Evolutionary conservation across 768 basidiomycete genomes (phyloP).

Genomic region (Leccinum barrowsii): DNA sequence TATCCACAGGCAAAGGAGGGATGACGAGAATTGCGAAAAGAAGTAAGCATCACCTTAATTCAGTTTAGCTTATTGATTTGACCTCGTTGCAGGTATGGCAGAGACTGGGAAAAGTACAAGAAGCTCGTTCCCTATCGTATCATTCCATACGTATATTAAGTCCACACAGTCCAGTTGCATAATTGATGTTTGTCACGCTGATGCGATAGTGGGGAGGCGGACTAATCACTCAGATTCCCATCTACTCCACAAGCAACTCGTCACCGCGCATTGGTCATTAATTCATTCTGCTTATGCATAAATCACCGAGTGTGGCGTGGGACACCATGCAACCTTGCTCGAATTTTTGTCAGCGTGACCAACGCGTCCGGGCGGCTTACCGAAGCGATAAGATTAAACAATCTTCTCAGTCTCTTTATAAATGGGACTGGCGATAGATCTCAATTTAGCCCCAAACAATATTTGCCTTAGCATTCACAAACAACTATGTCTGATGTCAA

Average conservation of each 20-base stretch:
- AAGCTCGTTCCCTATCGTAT: constrained; percentile 82
- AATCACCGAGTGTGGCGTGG: neutral
- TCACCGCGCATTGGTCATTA: neutral
- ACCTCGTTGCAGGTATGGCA: constrained; percentile 63
- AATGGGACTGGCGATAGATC: neutral
- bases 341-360: neutral
- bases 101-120: constrained; percentile 92
- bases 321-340: neutral
- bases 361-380: neutral
- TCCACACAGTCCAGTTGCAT: neutral
- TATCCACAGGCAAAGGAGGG: constrained; percentile 83
- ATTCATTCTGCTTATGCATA: neutral
- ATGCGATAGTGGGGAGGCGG: neutral
- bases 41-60: constrained; percentile 56
- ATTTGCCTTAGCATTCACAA: neutral
- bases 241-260: neutral
- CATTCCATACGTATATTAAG: constrained; percentile 75
- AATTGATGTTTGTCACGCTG: neutral
- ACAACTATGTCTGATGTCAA: constrained; percentile 15
- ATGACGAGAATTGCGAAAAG: constrained; percentile 86
- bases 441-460: neutral
- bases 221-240: neutral
- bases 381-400: neutral
- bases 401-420: neutral
- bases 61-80: neutral